Evolutionary conservation across 257 asterid species (phyloP).

Genomic region (Forsythia viridissima): DNA sequence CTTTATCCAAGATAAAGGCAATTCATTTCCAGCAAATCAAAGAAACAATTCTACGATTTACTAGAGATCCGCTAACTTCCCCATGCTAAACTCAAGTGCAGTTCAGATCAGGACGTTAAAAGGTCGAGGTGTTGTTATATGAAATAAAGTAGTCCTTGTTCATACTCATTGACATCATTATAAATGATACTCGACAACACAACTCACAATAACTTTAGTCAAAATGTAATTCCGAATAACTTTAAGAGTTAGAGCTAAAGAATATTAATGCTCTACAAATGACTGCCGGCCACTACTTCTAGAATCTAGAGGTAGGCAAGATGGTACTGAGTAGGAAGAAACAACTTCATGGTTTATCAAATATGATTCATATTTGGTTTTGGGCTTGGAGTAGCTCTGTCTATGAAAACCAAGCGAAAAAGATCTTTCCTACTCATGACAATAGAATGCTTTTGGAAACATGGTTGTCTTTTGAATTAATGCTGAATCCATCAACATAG

Average conservation of each 20-base stretch:
- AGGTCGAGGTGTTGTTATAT: background rate
- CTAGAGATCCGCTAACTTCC: background rate
- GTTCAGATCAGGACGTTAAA: background rate
- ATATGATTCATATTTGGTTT: too few species aligned
- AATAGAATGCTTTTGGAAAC: background rate
- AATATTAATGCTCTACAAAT: background rate
- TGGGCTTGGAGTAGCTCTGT: too few species aligned
- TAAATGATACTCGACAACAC: background rate
- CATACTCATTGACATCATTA: background rate
- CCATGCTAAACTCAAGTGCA: background rate
- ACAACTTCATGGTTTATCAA: too few species aligned
- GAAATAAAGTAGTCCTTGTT: background rate
- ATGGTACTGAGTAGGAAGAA: too few species aligned
- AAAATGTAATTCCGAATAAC: background rate
- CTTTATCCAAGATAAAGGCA: background rate
- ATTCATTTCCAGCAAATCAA: background rate
- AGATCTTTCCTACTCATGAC: too few species aligned
- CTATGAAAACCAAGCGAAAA: background rate
- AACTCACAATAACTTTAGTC: too few species aligned
- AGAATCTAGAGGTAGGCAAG: too few species aligned
- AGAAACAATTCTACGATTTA: background rate
- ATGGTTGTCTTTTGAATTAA: background rate
- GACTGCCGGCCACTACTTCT: background rate
- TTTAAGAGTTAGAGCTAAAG: background rate
- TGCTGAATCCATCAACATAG: background rate